Conservation (phyloP, 306 rosid species). For the Sophora flavescens region DNA sequence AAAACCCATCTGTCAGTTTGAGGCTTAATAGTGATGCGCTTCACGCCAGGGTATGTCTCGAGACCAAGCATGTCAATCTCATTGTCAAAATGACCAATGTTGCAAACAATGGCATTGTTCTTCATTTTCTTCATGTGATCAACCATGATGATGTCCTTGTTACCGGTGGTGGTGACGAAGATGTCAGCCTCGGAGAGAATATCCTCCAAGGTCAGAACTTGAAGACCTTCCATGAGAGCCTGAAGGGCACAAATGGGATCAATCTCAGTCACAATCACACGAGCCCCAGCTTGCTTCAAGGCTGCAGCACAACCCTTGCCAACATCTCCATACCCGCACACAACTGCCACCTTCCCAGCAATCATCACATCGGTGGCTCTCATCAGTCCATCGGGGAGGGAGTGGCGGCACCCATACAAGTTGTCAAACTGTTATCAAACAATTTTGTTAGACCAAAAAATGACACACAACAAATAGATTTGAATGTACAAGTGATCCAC, state of each 20-base stretch:
- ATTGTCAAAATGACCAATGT: conserved; percentile 98
- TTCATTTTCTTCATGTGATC: conserved; percentile 91
- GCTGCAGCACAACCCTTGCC: conserved; percentile 99
- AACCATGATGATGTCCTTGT: conserved; percentile 96
- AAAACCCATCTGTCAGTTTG: conserved; percentile 98
- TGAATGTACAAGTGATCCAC: background rate
- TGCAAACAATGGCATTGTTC: conserved; percentile 95
- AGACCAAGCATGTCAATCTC: conserved; percentile 90
- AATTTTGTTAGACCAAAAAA: conserved; percentile 3
- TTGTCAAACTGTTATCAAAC: conserved; percentile 76
- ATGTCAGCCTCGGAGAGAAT: conserved; percentile 75
- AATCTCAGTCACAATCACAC: conserved; percentile 89
- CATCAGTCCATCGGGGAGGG: conserved; percentile 98
- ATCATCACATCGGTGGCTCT: conserved; percentile 98
- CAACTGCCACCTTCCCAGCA: conserved; percentile 92
- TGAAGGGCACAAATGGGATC: conserved; percentile 99
- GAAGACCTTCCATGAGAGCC: conserved; percentile 94
- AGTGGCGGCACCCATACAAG: conserved; percentile 99
- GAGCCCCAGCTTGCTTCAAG: conserved; percentile 94
- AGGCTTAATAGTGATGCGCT: conserved; percentile 91
- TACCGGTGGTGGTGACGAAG: conserved; percentile 94
- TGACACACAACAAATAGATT: background rate
- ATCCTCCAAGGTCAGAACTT: conserved; percentile 73
- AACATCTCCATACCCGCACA: conserved; percentile 93
- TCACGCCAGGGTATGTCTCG: conserved; percentile 83